A percentile compares a stretch with the other conserved stretches of the same genome.
Evolutionary conservation across 495 filamentous ascomycete species (phyloP).

Genomic region (Recurvomyces mirabilis): DNA sequence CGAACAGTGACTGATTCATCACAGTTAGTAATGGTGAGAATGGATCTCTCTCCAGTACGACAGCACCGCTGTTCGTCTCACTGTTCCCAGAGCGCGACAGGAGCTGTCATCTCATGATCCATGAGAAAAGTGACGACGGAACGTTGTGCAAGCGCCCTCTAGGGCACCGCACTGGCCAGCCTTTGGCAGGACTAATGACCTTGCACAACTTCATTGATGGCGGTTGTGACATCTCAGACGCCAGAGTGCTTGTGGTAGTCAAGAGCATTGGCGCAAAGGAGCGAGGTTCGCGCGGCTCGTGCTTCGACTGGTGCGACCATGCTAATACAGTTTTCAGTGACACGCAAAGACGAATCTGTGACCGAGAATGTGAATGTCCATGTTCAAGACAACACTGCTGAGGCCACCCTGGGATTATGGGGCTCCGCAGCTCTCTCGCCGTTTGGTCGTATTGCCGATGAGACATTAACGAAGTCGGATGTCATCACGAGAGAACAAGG

Average conservation of each 20-base stretch:
- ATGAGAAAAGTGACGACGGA: conserved; percentile 36
- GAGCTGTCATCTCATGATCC: conserved; percentile 41
- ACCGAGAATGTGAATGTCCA: conserved; percentile 40
- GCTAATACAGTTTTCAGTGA: conserved; percentile 25
- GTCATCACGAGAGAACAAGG: not conserved
- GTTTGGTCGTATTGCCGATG: not conserved
- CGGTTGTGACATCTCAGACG: conserved; percentile 39
- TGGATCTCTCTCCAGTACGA: conserved; percentile 22
- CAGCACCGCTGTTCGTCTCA: conserved; percentile 33
- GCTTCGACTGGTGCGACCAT: too few relatives aligned
- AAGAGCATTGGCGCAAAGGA: conserved; percentile 43
- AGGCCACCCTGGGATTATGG: conserved; percentile 45
- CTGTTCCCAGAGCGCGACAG: conserved; percentile 44
- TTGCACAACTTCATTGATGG: conserved; percentile 42
- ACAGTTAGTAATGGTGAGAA: conserved; percentile 27
- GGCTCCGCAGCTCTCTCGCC: conserved; percentile 38
- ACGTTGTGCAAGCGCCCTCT: conserved; percentile 38
- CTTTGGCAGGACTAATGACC: conserved; percentile 42
- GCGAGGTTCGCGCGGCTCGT: conserved; percentile 22
- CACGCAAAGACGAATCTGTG: conserved; percentile 35
- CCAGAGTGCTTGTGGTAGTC: conserved; percentile 44
- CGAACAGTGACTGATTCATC: not conserved
- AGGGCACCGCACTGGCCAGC: conserved; percentile 28
- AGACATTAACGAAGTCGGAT: conserved; percentile 37
- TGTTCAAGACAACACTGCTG: conserved; percentile 50